A percentile compares a stretch with the other conserved stretches of the same genome.
These are phyloP conservation scores for Podospora pseudoanserina DNA, from an alignment of 495 filamentous ascomycete genomes.

Conservation along the genomic window DNA sequence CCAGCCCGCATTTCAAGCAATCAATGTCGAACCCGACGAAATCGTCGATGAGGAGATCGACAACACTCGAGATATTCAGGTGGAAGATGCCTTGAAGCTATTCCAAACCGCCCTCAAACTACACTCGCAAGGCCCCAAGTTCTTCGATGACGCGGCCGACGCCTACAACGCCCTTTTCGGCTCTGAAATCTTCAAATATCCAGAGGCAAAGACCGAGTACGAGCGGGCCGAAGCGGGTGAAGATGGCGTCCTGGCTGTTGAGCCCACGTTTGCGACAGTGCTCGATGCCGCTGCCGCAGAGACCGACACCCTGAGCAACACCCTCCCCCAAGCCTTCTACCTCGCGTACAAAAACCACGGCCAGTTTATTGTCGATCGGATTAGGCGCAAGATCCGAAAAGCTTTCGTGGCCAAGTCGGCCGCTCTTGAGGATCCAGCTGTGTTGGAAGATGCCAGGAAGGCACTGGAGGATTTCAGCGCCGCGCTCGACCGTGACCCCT, in stretches of 20 bases:
- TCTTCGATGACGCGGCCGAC: constrained; percentile 69
- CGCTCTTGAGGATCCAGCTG: constrained; percentile 37
- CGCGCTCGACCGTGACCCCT: constrained; percentile 84
- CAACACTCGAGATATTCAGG: constrained; percentile 89
- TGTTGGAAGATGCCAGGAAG: constrained; percentile 39
- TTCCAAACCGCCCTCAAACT: constrained; percentile 90
- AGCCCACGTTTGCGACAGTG: constrained; percentile 36
- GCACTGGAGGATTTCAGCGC: constrained; percentile 64
- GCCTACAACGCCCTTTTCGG: constrained; percentile 83
- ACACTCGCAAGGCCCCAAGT: constrained; percentile 78
- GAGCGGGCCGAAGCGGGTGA: constrained; percentile 62
- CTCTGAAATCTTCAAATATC: constrained; percentile 90
- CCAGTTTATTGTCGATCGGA: constrained; percentile 76
- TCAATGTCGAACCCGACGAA: constrained; percentile 92
- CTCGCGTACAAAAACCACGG: constrained; percentile 94
- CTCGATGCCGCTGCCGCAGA: constrained; percentile 44
- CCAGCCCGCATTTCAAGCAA: constrained; percentile 66
- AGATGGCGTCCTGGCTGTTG: constrained; percentile 39
- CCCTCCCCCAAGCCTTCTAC: constrained; percentile 83
- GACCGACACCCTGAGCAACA: constrained; percentile 70
- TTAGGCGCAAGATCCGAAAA: constrained; percentile 49
- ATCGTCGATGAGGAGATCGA: constrained; percentile 88
- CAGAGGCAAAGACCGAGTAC: constrained; percentile 77
- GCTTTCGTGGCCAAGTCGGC: constrained; percentile 27
- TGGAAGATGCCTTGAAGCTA: constrained; percentile 93